phyloP scores from a whole-genome alignment of 2,329 filamentous ascomycete genomes.

The Colletotrichum nymphaeae region DNA sequence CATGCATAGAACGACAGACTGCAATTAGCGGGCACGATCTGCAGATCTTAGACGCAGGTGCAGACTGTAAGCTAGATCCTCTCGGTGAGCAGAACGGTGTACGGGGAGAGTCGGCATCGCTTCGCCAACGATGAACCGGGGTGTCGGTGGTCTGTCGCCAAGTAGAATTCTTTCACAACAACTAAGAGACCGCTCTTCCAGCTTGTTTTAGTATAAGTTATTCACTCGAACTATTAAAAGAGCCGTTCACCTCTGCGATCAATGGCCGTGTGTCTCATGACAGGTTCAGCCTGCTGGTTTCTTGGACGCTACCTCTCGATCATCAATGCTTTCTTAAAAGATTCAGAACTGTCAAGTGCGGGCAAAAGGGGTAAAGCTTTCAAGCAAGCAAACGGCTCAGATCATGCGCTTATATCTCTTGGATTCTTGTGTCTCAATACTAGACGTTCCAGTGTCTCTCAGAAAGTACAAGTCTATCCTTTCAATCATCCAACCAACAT shows the following conservation, averaged over 20 bases:
- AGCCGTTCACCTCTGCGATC: neutral
- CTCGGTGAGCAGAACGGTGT: constrained; percentile 20
- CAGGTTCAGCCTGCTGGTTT: neutral
- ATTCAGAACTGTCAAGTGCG: neutral
- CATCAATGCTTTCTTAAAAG: neutral
- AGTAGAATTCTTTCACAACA: neutral
- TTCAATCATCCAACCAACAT: neutral
- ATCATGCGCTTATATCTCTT: neutral
- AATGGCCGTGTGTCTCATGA: neutral
- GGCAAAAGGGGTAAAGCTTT: neutral
- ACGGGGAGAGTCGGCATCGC: neutral
- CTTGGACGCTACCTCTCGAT: neutral
- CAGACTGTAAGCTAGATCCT: neutral
- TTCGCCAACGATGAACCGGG: neutral
- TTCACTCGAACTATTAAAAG: neutral
- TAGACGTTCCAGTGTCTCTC: neutral
- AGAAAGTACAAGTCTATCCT: neutral
- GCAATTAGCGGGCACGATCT: constrained; percentile 3
- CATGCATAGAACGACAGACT: constrained; percentile 20
- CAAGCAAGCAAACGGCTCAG: neutral
- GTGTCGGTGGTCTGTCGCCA: neutral
- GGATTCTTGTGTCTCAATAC: neutral
- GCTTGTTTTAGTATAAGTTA: neutral
- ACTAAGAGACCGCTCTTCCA: neutral
- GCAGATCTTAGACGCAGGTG: neutral